phyloP scores from a whole-genome alignment of 2,329 filamentous ascomycete genomes.

The Cytospora leucostoma region DNA sequence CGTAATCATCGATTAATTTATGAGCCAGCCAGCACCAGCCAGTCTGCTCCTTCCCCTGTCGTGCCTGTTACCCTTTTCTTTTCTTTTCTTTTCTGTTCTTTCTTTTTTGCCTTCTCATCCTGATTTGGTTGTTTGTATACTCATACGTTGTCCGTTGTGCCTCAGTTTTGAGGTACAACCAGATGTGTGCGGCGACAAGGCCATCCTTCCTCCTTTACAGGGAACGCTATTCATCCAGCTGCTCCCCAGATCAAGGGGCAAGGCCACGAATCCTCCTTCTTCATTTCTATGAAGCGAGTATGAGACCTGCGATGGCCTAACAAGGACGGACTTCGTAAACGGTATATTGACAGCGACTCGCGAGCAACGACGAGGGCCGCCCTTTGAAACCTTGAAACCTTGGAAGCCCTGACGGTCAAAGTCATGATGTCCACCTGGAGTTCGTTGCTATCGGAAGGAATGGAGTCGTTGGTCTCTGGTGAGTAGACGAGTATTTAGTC shows the following conservation, averaged over 20 bases:
- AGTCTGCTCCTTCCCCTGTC: background rate
- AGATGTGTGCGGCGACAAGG: background rate
- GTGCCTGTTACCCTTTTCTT: background rate
- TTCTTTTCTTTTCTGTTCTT: no score
- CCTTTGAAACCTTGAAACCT: background rate
- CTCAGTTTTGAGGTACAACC: background rate
- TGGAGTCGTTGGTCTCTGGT: conserved; percentile 21
- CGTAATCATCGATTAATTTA: no score
- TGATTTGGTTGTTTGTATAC: no score
- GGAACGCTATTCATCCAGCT: background rate
- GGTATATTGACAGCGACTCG: background rate
- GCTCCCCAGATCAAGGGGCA: background rate
- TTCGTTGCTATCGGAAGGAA: conserved; percentile 15
- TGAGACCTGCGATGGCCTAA: background rate
- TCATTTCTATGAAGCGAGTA: background rate
- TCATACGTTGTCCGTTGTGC: background rate
- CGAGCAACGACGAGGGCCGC: background rate
- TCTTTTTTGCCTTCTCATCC: background rate
- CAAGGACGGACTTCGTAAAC: background rate
- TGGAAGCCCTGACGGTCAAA: background rate
- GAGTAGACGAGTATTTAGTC: conserved; percentile 3
- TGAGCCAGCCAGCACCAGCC: no score
- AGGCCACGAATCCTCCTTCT: background rate
- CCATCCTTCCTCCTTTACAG: background rate
- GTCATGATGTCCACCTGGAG: conserved; percentile 12